phyloP scores from a whole-genome alignment of 257 asterid genomes.

The Coffea canephora region DNA sequence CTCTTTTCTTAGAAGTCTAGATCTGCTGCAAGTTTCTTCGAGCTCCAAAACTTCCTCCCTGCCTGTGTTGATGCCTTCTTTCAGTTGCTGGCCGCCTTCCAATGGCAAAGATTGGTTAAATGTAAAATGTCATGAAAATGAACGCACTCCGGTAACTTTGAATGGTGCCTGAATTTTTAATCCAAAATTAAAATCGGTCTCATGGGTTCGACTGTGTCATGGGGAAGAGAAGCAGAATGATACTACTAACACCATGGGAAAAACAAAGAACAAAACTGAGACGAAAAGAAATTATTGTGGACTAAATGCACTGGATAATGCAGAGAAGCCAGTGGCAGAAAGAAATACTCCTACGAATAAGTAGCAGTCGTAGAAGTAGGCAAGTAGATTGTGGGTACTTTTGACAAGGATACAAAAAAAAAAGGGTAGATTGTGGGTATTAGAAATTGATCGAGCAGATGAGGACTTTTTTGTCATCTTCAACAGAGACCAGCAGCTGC shows the following conservation, averaged over 20 bases:
- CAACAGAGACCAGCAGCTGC: neutral
- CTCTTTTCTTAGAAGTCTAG: neutral
- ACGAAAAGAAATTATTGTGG: no score
- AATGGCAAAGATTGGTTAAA: neutral
- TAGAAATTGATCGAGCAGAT: neutral
- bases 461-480: neutral
- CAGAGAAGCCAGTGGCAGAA: no score
- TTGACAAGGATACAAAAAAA: no score
- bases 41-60: neutral
- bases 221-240: no score
- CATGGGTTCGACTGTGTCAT: no score
- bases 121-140: neutral
- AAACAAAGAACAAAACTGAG: no score
- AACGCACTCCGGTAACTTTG: neutral
- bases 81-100: neutral
- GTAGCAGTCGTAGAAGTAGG: neutral
- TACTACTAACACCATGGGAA: no score
- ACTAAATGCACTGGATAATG: no score
- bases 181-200: no score
- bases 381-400: neutral
- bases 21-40: neutral
- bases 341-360: no score
- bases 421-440: no score
- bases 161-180: neutral
- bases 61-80: neutral